These are phyloP conservation scores for Plantago major DNA, from an alignment of 257 asterid genomes.

Conservation along the genomic window DNA sequence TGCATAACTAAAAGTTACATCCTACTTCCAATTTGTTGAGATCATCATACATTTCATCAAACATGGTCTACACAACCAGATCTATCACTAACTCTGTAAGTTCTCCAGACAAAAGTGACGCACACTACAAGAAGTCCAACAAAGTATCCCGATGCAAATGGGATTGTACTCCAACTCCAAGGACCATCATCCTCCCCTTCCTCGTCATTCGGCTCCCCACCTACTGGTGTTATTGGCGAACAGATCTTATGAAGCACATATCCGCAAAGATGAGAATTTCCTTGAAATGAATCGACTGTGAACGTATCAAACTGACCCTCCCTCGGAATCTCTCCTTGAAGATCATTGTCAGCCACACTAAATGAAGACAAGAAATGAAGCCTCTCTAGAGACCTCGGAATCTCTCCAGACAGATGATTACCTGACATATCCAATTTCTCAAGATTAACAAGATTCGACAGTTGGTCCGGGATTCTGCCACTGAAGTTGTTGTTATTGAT, in stretches of 20 bases:
- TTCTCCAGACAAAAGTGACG: slow-evolving; percentile 16
- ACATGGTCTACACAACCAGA: not conserved
- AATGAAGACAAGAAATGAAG: slow-evolving; percentile 49
- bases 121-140: slow-evolving; percentile 31
- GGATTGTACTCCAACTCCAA: slow-evolving; percentile 28
- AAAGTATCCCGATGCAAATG: slow-evolving; percentile 39
- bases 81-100: not conserved
- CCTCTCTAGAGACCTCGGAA: slow-evolving; percentile 33
- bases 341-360: slow-evolving; percentile 47
- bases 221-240: not conserved
- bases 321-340: slow-evolving; percentile 43
- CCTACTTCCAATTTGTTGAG: no score
- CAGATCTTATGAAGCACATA: slow-evolving; percentile 22
- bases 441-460: slow-evolving; percentile 37
- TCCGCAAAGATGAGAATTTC: slow-evolving; percentile 51
- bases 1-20: no score
- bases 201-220: not conserved
- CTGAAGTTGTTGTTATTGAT: slow-evolving; percentile 33
- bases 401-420: slow-evolving; percentile 39
- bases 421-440: slow-evolving; percentile 39
- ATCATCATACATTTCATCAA: not conserved
- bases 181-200: slow-evolving; percentile 5
- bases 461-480: slow-evolving; percentile 39
- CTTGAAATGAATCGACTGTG: slow-evolving; percentile 28
- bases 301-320: slow-evolving; percentile 55